Evolutionary conservation across 139 green algal species (phyloP), one percentile per base, ranked within the genome.

Genomic region (Volvox reticuliferus): DNA sequence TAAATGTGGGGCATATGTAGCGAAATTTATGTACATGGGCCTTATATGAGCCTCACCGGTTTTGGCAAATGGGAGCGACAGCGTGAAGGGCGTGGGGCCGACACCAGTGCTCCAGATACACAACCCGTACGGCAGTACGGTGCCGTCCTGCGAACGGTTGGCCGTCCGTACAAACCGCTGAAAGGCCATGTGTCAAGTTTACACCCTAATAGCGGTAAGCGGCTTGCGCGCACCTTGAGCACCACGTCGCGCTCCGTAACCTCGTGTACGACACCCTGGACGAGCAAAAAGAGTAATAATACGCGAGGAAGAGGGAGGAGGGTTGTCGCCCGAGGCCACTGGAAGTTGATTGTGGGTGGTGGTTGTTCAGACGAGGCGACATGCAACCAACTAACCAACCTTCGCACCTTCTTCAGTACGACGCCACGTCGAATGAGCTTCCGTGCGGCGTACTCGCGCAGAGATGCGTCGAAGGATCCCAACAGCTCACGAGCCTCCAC

Each of bases 51-150:
- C 1, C 82, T 79, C 86, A 90, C 89, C 88, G 0, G 96, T 97
- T 69, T 97, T 99, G 12, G 91, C 93, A 86, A 99, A 98, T 0
- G 96, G 95, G 78, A 99, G 94, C 44, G 93, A 95, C 30, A 92
- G 93, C 21, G 95, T 96, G 94, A 99, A 99, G 35, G 93, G 77
- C 55, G 95, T 98, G 84, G 97, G 97, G 3, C 97, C 97, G 9
- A 99, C 96, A 0, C 97, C 97, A 0, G 97, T 99, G 88, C 91
- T 96, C 97, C 97, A 99, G 6, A 99, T 97, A 79, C 96, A 97
- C 32, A 99, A 79, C 9, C 98, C 97, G 90, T 95, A 99, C 65
- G 95, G 93, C 12, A 99, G 92, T 0, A 94, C 91, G 3, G 92
- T 91, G 44, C 95, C 95, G 71, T 97, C 95, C 87, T 91, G 91